phyloP scores from a whole-genome alignment of 352 stramenopile species.

The Globisporangium echinulatum region DNA sequence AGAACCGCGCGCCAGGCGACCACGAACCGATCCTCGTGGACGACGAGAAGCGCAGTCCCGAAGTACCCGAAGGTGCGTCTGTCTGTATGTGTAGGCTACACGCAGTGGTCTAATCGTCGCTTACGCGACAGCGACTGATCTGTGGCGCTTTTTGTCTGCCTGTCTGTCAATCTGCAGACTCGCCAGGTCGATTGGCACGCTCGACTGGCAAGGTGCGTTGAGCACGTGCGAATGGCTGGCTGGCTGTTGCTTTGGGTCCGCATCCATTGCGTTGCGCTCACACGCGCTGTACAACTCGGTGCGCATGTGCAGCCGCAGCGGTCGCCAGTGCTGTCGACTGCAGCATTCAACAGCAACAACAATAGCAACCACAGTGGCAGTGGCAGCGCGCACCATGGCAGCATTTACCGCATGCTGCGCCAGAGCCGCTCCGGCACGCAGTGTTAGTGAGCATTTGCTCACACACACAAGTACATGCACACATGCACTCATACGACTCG shows the following conservation, averaged over 20 bases:
- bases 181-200: not conserved
- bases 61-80: constrained; percentile 13
- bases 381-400: constrained; percentile 34
- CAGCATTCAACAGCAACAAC: not conserved
- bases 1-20: constrained; percentile 35
- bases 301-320: not conserved
- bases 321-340: not conserved
- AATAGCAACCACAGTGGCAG: constrained; percentile 17
- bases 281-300: no score
- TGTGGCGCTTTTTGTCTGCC: no score
- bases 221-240: no score
- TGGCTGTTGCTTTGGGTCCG: not conserved
- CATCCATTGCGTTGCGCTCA: not conserved
- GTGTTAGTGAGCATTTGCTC: not conserved
- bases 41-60: constrained; percentile 27
- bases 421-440: not conserved
- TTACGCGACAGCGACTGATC: no score
- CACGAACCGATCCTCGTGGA: constrained; percentile 52
- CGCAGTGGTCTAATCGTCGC: no score
- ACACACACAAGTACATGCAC: not conserved
- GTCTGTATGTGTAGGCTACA: not conserved
- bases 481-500: not conserved
- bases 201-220: constrained; percentile 1
- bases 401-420: constrained; percentile 70
- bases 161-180: not conserved